These are phyloP conservation scores for Berkeleyomyces basicola DNA, from an alignment of 2,329 filamentous ascomycete genomes.

Conservation along the genomic window DNA sequence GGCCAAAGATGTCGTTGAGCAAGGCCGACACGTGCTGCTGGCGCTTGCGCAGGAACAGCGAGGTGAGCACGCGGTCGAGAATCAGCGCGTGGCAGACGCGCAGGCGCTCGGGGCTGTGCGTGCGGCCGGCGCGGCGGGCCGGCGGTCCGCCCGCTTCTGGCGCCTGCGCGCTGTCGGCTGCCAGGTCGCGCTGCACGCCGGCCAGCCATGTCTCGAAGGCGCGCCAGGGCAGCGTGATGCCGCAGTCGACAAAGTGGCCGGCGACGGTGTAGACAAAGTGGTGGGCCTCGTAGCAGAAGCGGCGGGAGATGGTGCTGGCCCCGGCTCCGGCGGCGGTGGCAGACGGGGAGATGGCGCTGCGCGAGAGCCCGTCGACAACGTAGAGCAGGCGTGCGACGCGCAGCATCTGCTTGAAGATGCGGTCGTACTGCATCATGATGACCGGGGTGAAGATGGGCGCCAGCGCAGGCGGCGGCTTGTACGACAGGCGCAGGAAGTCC, in stretches of 20 bases:
- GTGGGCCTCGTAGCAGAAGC: constrained; percentile 60
- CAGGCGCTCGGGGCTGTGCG: constrained; percentile 47
- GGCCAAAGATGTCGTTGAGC: constrained; percentile 58
- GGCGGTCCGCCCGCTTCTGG: background rate
- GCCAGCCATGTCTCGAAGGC: constrained; percentile 51
- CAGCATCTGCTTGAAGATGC: constrained; percentile 64
- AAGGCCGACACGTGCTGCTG: constrained; percentile 57
- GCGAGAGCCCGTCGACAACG: constrained; percentile 49
- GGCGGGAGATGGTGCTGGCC: constrained; percentile 19
- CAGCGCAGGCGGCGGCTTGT: constrained; percentile 58
- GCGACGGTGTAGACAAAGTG: constrained; percentile 61
- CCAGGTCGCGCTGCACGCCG: constrained; percentile 41
- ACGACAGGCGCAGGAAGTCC: constrained; percentile 83
- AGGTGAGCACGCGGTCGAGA: constrained; percentile 59
- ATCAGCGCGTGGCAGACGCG: constrained; percentile 54
- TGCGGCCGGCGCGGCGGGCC: constrained; percentile 16
- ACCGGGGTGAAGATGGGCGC: constrained; percentile 54
- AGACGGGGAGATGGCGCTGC: constrained; percentile 31
- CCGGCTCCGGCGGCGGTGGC: constrained; percentile 21
- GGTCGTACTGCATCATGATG: constrained; percentile 65
- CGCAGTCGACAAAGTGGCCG: constrained; percentile 66
- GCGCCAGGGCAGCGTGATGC: constrained; percentile 57
- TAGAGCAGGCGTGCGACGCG: constrained; percentile 65
- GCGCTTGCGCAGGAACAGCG: constrained; percentile 54
- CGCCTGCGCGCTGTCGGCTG: constrained; percentile 21